Evolutionary conservation across 768 basidiomycete species (phyloP).

Genomic region (Lactifluus volemus): DNA sequence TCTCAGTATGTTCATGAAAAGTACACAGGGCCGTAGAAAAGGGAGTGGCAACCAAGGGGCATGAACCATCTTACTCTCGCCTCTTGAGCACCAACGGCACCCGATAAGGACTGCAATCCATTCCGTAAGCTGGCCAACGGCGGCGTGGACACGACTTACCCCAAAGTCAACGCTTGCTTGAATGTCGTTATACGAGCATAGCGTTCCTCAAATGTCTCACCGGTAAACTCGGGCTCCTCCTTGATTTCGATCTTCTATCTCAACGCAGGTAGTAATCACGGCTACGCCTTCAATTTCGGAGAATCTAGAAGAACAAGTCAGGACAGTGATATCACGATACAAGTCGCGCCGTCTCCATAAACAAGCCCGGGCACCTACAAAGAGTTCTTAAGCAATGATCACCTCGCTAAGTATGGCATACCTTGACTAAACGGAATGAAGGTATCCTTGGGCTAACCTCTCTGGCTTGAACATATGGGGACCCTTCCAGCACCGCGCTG

Average conservation of each 20-base stretch:
- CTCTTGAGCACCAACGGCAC: slow-evolving; percentile 20
- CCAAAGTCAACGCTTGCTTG: neutral
- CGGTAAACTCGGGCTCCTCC: slow-evolving; percentile 39
- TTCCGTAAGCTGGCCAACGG: too few relatives aligned
- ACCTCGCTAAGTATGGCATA: neutral
- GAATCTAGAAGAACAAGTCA: slow-evolving; percentile 28
- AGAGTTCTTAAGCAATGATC: neutral
- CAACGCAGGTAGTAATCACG: slow-evolving; percentile 35
- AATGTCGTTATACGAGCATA: slow-evolving; percentile 22
- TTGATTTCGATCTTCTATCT: slow-evolving; percentile 40
- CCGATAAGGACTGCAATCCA: slow-evolving; percentile 8
- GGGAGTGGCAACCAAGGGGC: too few relatives aligned
- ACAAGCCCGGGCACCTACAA: slow-evolving; percentile 19
- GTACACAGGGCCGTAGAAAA: too few relatives aligned
- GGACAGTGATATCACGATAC: neutral
- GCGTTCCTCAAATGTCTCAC: slow-evolving; percentile 37
- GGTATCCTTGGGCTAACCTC: slow-evolving; percentile 29
- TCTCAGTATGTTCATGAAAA: too few relatives aligned
- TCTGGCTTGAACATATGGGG: slow-evolving; percentile 38
- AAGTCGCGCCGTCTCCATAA: slow-evolving; percentile 17
- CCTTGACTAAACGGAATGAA: slow-evolving; percentile 27
- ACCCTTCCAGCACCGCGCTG: slow-evolving; percentile 50
- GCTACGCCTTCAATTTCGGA: slow-evolving; percentile 43
- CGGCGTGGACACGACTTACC: neutral
- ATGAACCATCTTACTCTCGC: too few relatives aligned